Percentiles rank a stretch among this genome's conserved stretches.
Conservation (phyloP, 768 basidiomycete genomes). For the Kwoniella dejecticola region DNA sequence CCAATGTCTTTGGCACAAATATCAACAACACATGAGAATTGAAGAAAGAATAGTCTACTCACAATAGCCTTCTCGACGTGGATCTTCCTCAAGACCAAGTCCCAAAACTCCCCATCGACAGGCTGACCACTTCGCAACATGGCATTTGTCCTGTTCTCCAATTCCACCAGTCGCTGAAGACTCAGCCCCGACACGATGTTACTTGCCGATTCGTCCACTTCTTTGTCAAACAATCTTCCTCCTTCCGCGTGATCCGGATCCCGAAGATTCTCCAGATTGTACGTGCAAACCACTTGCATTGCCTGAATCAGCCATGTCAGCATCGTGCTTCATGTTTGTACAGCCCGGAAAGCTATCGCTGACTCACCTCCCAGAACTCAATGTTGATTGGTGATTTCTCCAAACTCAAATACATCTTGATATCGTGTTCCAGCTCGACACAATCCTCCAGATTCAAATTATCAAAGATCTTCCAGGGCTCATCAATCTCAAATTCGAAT, state of each 20-base stretch:
- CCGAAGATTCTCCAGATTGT: slow-evolving; percentile 75
- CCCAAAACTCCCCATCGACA: slow-evolving; percentile 98
- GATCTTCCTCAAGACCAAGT: slow-evolving; percentile 82
- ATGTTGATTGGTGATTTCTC: slow-evolving; percentile 82
- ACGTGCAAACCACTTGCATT: slow-evolving; percentile 96
- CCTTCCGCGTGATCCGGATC: slow-evolving; percentile 53
- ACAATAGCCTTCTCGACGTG: slow-evolving; percentile 98
- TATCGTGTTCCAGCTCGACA: slow-evolving; percentile 90
- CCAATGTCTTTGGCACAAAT: neutral
- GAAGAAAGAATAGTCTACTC: slow-evolving; percentile 10
- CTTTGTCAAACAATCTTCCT: slow-evolving; percentile 54
- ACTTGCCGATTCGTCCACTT: slow-evolving; percentile 83
- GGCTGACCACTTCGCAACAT: slow-evolving; percentile 92
- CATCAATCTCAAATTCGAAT: slow-evolving; percentile 95
- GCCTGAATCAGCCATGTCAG: slow-evolving; percentile 62
- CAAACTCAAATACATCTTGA: slow-evolving; percentile 83
- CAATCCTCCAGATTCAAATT: slow-evolving; percentile 84
- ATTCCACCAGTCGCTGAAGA: slow-evolving; percentile 74
- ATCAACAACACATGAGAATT: neutral
- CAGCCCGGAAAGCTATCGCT: slow-evolving; percentile 9
- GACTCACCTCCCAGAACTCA: slow-evolving; percentile 91
- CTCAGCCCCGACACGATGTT: slow-evolving; percentile 79
- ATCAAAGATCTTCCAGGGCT: slow-evolving; percentile 98
- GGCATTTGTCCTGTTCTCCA: slow-evolving; percentile 82
- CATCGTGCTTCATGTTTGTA: slow-evolving; percentile 1